A percentile compares a stretch with the other conserved stretches of the same genome.
Conservation (phyloP, 331 rosid species). For the Malus hybrid region DNA sequence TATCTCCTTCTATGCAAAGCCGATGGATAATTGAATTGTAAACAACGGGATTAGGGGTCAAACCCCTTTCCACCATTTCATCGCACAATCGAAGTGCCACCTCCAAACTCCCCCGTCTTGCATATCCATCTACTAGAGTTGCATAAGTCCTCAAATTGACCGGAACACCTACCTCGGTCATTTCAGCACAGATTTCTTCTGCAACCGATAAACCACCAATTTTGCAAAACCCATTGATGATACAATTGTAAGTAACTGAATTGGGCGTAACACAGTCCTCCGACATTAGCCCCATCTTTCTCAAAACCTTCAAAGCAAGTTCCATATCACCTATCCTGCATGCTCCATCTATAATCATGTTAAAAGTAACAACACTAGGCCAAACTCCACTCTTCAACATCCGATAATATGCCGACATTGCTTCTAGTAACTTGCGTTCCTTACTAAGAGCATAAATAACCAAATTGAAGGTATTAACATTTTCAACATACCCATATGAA, state of each 20-base stretch:
- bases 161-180: slow-evolving; percentile 36
- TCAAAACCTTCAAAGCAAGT: slow-evolving; percentile 40
- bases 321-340: slow-evolving; percentile 43
- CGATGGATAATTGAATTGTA: slow-evolving; percentile 47
- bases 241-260: slow-evolving; percentile 43
- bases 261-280: slow-evolving; percentile 29
- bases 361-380: slow-evolving; percentile 49
- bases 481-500: slow-evolving; percentile 40
- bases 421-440: slow-evolving; percentile 37
- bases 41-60: slow-evolving; percentile 38
- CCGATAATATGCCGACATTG: slow-evolving; percentile 34
- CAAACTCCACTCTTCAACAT: slow-evolving; percentile 40
- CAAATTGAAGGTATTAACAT: slow-evolving; percentile 52
- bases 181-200: slow-evolving; percentile 29
- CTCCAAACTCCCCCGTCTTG: slow-evolving; percentile 45
- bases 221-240: slow-evolving; percentile 53
- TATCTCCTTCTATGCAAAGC: slow-evolving; percentile 38
- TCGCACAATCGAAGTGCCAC: slow-evolving; percentile 41
- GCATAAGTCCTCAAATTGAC: slow-evolving; percentile 39
- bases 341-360: slow-evolving; percentile 51
- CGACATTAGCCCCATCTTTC: slow-evolving; percentile 31
- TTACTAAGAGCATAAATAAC: slow-evolving; percentile 45
- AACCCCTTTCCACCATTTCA: slow-evolving; percentile 46
- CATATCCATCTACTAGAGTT: slow-evolving; percentile 46
- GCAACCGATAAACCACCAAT: slow-evolving; percentile 33